Base-by-base conservation (phyloP, 2,329 filamentous ascomycete genomes). In the Bipolaris oryzae region DNA sequence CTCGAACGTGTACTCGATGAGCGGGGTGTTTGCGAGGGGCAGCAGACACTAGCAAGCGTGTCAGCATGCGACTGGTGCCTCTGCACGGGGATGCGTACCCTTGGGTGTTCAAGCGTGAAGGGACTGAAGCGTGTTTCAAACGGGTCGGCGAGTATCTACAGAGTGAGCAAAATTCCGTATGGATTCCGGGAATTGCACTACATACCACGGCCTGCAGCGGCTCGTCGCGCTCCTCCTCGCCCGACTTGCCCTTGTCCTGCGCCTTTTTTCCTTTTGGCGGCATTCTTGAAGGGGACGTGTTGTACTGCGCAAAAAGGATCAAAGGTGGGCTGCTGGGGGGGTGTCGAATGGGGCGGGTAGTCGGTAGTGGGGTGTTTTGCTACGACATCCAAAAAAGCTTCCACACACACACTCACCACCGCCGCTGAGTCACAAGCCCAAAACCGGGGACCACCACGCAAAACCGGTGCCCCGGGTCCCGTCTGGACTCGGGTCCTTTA, bases 1-100 rank as follows among this genome's bases (percentile, higher is more conserved):
- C 73, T 98, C 93, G 70, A 98, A 87, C 3, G 94, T 98, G 76
- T 99, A 98, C 77, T 99, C 95, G 78, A 99, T 96, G 61, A 99
- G 82, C 34, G 95, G 94, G 1, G 89, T 93, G 76, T 98, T 98
- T 58, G 92, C 95, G 58, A 99, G 84, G 10, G 94, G 92, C 6
- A 99, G 83, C 31, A 99, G 88, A 80, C 95, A 98, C 91, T 96
- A 70, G 45, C 49, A 50, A 44, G 38, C 20, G 38, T 42, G 56
- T 75, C 60, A 75, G 71, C 35, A 56, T 47, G 20, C 35, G 25
- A 38, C 46, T 21, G 25, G 28, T 38, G 51, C n/a, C 34, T 25
- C 25, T 18, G 16, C 13, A 16, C 23, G 56, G 49, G 37, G 21
- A 37, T 60, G 78, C 85, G 71, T 83, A 95, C 92, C 82, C 95